These are phyloP conservation scores for Colletotrichum echinochloae DNA, from an alignment of 2,329 filamentous ascomycete genomes.

Conservation along the genomic window DNA sequence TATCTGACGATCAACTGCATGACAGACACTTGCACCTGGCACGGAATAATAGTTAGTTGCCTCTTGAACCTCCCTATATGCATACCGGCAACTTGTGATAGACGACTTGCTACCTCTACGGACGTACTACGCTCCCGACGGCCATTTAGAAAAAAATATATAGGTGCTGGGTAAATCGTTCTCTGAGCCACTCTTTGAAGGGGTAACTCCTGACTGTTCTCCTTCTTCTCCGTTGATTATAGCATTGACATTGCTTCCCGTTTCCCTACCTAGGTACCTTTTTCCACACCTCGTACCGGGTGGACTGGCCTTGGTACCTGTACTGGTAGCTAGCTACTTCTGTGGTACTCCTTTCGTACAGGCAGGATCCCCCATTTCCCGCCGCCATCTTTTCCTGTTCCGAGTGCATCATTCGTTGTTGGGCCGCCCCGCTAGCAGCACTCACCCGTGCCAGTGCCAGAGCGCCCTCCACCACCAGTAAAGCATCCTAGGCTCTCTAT, in stretches of 20 bases:
- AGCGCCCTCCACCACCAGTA: not conserved
- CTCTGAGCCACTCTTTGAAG: not conserved
- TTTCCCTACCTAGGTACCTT: not conserved
- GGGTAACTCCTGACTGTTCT: no score
- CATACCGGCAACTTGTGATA: not conserved
- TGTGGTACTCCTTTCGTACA: not conserved
- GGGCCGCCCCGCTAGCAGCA: conserved; percentile 7
- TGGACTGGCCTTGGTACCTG: not conserved
- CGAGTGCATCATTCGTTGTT: not conserved
- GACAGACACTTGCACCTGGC: not conserved
- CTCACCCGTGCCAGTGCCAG: not conserved
- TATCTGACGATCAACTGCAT: not conserved
- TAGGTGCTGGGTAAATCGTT: not conserved
- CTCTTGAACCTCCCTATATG: not conserved
- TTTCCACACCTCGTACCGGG: not conserved
- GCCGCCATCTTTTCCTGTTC: not conserved
- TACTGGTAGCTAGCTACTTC: not conserved
- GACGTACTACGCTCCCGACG: not conserved
- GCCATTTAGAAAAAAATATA: not conserved
- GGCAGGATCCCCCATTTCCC: not conserved
- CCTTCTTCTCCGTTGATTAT: not conserved
- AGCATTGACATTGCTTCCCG: not conserved
- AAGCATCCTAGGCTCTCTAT: conserved; percentile 30
- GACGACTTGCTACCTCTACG: not conserved
- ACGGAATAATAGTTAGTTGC: not conserved